phyloP scores from a whole-genome alignment of 106 monocot genomes.

The Phalaenopsis aphrodite region DNA sequence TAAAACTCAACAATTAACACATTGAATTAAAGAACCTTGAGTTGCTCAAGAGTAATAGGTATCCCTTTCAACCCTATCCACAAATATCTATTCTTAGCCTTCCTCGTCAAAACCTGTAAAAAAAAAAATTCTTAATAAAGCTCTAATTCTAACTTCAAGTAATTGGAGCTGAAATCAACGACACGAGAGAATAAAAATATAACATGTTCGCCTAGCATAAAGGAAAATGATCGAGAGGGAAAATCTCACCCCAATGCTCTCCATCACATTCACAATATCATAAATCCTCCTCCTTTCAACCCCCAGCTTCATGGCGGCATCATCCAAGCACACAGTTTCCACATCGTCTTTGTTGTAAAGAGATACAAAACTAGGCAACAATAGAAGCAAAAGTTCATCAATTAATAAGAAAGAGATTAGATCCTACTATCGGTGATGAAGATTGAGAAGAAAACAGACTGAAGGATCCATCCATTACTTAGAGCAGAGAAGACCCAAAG shows the following conservation, averaged over 20 bases:
- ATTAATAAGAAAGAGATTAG: slow-evolving; percentile 3
- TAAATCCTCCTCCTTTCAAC: slow-evolving; percentile 98
- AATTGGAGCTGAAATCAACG: neutral
- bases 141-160: neutral
- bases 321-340: slow-evolving; percentile 61
- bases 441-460: neutral
- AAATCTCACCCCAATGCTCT: slow-evolving; percentile 76
- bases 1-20: neutral
- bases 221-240: neutral
- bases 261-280: slow-evolving; percentile 90
- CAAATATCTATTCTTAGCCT: slow-evolving; percentile 72
- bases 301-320: slow-evolving; percentile 62
- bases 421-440: neutral
- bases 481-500: slow-evolving; percentile 71
- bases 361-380: slow-evolving; percentile 45
- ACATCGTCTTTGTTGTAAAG: slow-evolving; percentile 61
- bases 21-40: slow-evolving; percentile 35
- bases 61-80: slow-evolving; percentile 92
- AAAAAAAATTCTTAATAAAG: neutral
- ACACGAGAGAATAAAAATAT: neutral
- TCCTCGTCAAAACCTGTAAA: slow-evolving; percentile 56
- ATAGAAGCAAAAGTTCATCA: slow-evolving; percentile 1
- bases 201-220: too few species aligned
- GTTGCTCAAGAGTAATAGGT: slow-evolving; percentile 44
- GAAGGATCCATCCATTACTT: slow-evolving; percentile 30